Base-by-base conservation (phyloP, 768 basidiomycete genomes). In the Tephrocybe sp. region DNA sequence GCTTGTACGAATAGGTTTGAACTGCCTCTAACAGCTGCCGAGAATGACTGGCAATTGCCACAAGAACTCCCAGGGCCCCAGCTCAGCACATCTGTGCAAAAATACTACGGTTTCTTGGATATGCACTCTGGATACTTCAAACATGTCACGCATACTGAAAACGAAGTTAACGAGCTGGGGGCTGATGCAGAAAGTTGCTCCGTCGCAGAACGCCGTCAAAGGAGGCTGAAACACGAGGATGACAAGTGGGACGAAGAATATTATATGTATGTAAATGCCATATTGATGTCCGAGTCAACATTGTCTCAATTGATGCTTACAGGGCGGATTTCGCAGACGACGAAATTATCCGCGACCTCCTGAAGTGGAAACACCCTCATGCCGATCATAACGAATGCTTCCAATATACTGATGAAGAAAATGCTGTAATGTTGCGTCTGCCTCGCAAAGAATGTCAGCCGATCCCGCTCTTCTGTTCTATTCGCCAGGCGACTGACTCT, bases 311-410 rank as follows among this genome's bases (percentile, higher is more conserved):
- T 46, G 29, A 33, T 13, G 24, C 23, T 15, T 7, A 21, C 53
- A 93, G 91, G 76, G 90, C 90, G 2, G 91, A 94, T 64, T 91
- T 76, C 57, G 82, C 77, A 42, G 88, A 92, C 45, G 82, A 86
- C 55, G 84, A 82, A 48, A 79, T 83, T 62, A 88, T 94, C 45
- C 76, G 77, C 59, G 86, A 86, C 41, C 70, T 91, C 19, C 61
- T 91, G 11, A 54, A 62, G 36, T 93, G 88, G 88, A 62, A 67
- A 54, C 77, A 88, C 56, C 86, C 88, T 3, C 66, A 76, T 59
- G 57, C 54, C 33, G 55, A 67, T 37, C 34, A 47, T 16, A 29
- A 25, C 40, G 69, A 63, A 15, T 61, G 65, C 16, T 68, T 83
- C 47, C 57, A 77, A 49, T 91, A 83, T 63, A 85, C 80, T 9